Evolutionary conservation across 352 stramenopile genomes (phyloP).

Genomic region (Peronosclerospora sorghi): DNA sequence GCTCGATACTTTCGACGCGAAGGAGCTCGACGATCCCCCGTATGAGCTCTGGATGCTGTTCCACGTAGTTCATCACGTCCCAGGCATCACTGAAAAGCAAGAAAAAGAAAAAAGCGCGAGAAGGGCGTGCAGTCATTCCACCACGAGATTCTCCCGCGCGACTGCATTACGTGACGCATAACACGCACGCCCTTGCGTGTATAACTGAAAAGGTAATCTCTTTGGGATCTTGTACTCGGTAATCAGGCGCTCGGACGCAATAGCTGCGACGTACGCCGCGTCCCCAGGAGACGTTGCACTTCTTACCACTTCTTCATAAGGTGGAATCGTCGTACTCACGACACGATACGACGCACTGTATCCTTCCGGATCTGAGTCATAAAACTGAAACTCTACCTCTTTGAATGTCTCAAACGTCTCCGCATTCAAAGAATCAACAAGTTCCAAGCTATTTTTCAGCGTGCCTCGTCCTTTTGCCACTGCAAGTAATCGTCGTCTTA

Average conservation of each 20-base stretch:
- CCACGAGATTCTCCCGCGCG: constrained; percentile 35
- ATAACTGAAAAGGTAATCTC: constrained; percentile 64
- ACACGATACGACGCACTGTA: constrained; percentile 15
- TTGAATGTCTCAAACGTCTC: constrained; percentile 1
- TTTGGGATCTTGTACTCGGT: constrained; percentile 34
- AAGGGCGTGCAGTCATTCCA: constrained; percentile 61
- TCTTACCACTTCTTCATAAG: constrained; percentile 18
- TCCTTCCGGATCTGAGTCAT: constrained; percentile 22
- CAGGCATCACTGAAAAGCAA: constrained; percentile 58
- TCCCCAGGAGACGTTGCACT: constrained; percentile 9
- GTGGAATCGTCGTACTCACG: constrained; percentile 31
- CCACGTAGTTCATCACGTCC: constrained; percentile 69
- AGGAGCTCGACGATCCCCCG: constrained; percentile 62
- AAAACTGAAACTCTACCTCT: constrained; percentile 58
- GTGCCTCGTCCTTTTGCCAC: constrained; percentile 37
- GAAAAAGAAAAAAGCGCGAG: constrained; percentile 71
- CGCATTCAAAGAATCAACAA: constrained; percentile 48
- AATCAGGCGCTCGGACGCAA: constrained; percentile 47
- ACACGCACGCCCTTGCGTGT: constrained; percentile 44
- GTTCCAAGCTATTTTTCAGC: constrained; percentile 40
- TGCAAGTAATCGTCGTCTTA: constrained; percentile 44
- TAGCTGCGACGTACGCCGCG: constrained; percentile 25
- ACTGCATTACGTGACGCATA: constrained; percentile 23
- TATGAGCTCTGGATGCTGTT: constrained; percentile 66
- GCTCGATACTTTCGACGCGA: constrained; percentile 55